Evolutionary conservation across 306 rosid genomes (phyloP).

Genomic region (Cicer bijugum): DNA sequence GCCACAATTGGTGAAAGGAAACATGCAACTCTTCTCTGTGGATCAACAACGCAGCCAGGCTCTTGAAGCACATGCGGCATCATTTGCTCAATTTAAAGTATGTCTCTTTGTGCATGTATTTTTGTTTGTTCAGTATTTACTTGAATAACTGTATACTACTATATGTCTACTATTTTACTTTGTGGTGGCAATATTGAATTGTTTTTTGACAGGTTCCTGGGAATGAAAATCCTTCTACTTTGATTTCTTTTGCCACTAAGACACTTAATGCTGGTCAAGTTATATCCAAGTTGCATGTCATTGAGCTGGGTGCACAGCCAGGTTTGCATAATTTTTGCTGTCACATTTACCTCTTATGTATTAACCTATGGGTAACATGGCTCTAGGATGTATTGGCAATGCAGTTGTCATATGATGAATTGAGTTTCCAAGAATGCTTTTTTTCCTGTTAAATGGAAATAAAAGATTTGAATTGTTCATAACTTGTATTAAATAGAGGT

Average conservation of each 20-base stretch:
- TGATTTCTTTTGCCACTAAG: conserved; percentile 93
- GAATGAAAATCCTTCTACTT: conserved; percentile 83
- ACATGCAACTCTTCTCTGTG: conserved; percentile 94
- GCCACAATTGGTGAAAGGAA: conserved; percentile 97
- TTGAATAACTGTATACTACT: conserved; percentile 26
- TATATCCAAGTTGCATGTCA: conserved; percentile 87
- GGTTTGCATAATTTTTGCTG: conserved; percentile 54
- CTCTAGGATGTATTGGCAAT: neutral
- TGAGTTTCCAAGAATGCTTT: conserved; percentile 15
- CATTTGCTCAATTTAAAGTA: conserved; percentile 94
- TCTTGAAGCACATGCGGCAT: conserved; percentile 97
- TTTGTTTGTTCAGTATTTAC: conserved; percentile 34
- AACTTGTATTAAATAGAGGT: conserved; percentile 13
- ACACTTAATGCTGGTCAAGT: conserved; percentile 94
- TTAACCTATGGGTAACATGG: conserved; percentile 32
- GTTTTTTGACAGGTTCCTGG: conserved; percentile 76
- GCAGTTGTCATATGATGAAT: conserved; percentile 19
- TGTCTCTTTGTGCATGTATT: conserved; percentile 32
- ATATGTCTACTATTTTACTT: conserved; percentile 13
- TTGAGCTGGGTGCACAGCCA: conserved; percentile 99
- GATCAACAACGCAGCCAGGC: conserved; percentile 99
- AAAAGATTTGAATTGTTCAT: conserved; percentile 1
- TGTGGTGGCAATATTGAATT: conserved; percentile 30
- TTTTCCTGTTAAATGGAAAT: conserved; percentile 9
- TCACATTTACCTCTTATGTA: conserved; percentile 21